These are phyloP conservation scores for Breviolum minutum DNA, from an alignment of 73 alveolate genomes.

Conservation along the genomic window DNA sequence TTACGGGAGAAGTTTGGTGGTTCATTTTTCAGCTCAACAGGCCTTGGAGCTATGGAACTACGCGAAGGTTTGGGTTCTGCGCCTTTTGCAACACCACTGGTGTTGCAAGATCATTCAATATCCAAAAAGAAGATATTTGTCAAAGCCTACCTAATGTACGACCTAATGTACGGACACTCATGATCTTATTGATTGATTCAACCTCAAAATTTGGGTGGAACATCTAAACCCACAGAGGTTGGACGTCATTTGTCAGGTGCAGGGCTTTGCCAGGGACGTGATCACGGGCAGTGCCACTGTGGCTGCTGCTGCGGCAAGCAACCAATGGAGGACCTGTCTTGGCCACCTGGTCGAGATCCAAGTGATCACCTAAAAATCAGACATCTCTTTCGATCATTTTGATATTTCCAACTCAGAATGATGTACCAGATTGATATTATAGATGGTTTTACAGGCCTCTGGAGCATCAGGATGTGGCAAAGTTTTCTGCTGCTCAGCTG, in stretches of 20 bases:
- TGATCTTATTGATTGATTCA: too few species aligned
- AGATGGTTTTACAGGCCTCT: too few species aligned
- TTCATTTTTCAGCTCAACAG: background rate
- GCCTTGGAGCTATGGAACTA: constrained; percentile 32
- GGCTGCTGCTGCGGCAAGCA: constrained; percentile 10
- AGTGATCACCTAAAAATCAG: background rate
- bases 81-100: background rate
- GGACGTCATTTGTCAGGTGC: background rate
- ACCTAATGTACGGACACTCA: too few species aligned
- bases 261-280: constrained; percentile 16
- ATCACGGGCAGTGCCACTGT: constrained; percentile 29
- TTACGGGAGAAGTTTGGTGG: background rate
- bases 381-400: too few species aligned
- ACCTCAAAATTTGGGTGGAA: background rate
- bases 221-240: too few species aligned
- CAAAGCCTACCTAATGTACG: too few species aligned
- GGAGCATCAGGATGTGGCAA: too few species aligned
- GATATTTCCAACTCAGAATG: too few species aligned
- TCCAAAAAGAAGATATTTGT: too few species aligned
- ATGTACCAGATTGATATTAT: too few species aligned
- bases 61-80: background rate
- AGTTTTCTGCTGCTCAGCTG: too few species aligned
- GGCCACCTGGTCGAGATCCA: background rate
- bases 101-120: too few species aligned
- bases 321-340: background rate